phyloP scores from a whole-genome alignment of 2,329 filamentous ascomycete species.

The Epichloe aotearoae region DNA sequence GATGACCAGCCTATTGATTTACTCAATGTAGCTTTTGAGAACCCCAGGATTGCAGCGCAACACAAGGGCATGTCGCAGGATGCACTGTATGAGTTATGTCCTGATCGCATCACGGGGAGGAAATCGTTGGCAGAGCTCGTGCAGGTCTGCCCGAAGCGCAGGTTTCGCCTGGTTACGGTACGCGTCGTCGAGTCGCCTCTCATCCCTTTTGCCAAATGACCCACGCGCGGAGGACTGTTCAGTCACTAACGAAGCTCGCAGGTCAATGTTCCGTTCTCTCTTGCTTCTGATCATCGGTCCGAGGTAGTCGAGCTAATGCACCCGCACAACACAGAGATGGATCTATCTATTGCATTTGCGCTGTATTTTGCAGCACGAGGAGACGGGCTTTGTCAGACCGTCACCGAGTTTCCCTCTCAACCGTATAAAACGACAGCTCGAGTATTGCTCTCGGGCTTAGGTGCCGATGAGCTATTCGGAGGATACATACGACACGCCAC shows the following conservation, averaged over 20 bases:
- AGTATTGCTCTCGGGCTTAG: constrained; percentile 81
- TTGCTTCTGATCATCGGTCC: constrained; percentile 55
- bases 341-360: constrained; percentile 83
- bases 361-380: constrained; percentile 92
- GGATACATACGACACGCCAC: constrained; percentile 77
- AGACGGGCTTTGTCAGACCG: constrained; percentile 33
- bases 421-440: constrained; percentile 58
- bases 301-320: constrained; percentile 66
- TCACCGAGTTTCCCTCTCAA: constrained; percentile 10
- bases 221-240: no score
- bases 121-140: constrained; percentile 65
- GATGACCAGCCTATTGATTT: constrained; percentile 61
- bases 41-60: constrained; percentile 58
- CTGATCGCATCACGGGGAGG: constrained; percentile 79
- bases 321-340: constrained; percentile 97
- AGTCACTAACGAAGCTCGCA: constrained; percentile 14
- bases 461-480: constrained; percentile 91
- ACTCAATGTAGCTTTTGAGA: constrained; percentile 94
- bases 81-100: constrained; percentile 64
- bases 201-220: no score
- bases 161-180: constrained; percentile 72
- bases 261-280: constrained; percentile 70
- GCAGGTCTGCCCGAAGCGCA: constrained; percentile 51
- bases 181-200: constrained; percentile 10
- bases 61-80: constrained; percentile 22